phyloP scores from a whole-genome alignment of 768 basidiomycete species.

The Paxillus involutus region DNA sequence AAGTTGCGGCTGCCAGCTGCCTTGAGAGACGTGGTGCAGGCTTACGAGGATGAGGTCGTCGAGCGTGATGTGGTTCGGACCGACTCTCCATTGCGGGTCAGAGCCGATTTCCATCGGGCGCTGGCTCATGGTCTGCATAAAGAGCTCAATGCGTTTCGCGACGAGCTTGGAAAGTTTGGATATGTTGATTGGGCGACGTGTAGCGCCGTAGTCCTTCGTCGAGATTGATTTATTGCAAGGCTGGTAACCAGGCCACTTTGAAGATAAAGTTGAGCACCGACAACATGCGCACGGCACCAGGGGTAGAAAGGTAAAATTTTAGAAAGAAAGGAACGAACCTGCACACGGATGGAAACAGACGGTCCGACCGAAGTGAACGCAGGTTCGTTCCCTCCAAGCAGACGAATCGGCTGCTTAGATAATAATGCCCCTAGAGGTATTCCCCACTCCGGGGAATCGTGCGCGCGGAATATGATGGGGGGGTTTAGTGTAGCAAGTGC shows the following conservation, averaged over 20 bases:
- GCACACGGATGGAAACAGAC: slow-evolving; percentile 68
- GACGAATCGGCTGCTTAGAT: slow-evolving; percentile 49
- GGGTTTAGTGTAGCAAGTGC: slow-evolving; percentile 57
- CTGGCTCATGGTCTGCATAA: slow-evolving; percentile 4
- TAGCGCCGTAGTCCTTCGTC: slow-evolving; percentile 67
- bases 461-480: slow-evolving; percentile 59
- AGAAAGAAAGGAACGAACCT: slow-evolving; percentile 38
- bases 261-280: background rate
- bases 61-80: slow-evolving; percentile 1
- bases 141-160: slow-evolving; percentile 53
- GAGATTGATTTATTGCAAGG: slow-evolving; percentile 71
- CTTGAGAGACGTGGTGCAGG: slow-evolving; percentile 76
- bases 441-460: slow-evolving; percentile 54
- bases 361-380: slow-evolving; percentile 69
- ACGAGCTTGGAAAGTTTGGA: slow-evolving; percentile 70
- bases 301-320: background rate
- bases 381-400: slow-evolving; percentile 52
- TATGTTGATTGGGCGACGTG: slow-evolving; percentile 66
- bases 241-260: slow-evolving; percentile 73
- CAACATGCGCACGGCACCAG: background rate
- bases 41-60: slow-evolving; percentile 53
- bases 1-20: slow-evolving; percentile 76
- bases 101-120: slow-evolving; percentile 6
- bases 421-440: slow-evolving; percentile 58
- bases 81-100: slow-evolving; percentile 15